Percentiles rank a stretch among this genome's conserved stretches.
Evolutionary conservation across 768 basidiomycete species (phyloP).

Genomic region (Sporobolomyces phaffii): DNA sequence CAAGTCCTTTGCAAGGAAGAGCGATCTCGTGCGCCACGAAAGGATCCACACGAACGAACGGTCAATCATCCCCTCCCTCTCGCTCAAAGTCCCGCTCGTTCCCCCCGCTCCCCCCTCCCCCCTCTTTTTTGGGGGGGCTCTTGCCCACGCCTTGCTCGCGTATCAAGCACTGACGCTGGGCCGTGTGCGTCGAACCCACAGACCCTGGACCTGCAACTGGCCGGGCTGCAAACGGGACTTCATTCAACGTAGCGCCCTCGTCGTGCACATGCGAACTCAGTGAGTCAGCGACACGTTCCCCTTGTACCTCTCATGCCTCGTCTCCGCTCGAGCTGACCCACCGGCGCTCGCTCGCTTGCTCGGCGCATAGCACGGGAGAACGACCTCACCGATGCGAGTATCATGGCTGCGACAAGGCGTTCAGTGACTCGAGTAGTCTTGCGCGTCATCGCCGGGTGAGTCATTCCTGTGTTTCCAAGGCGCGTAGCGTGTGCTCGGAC

Average conservation of each 20-base stretch:
- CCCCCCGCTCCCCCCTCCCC: background rate
- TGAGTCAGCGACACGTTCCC: too few relatives aligned
- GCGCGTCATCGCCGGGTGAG: slow-evolving; percentile 80
- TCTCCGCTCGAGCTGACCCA: background rate
- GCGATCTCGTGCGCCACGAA: slow-evolving; percentile 48
- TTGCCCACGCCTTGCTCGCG: slow-evolving; percentile 41
- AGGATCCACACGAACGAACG: slow-evolving; percentile 50
- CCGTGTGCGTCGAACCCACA: slow-evolving; percentile 40
- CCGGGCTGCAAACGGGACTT: slow-evolving; percentile 43
- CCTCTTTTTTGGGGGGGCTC: background rate
- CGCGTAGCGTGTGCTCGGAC: background rate
- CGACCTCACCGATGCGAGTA: slow-evolving; percentile 80
- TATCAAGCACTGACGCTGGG: slow-evolving; percentile 39
- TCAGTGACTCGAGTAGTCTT: slow-evolving; percentile 84
- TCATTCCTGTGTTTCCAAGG: background rate
- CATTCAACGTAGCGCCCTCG: slow-evolving; percentile 72
- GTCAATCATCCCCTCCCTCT: slow-evolving; percentile 40
- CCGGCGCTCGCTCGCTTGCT: background rate
- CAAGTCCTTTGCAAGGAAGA: slow-evolving; percentile 48
- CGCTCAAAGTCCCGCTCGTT: background rate
- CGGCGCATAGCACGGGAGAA: slow-evolving; percentile 58
- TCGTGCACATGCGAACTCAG: slow-evolving; percentile 81
- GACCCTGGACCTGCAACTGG: slow-evolving; percentile 46
- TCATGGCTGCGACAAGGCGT: slow-evolving; percentile 69
- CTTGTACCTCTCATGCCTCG: too few relatives aligned